Evolutionary conservation across 805 yeast genomes (phyloP), one percentile per base, ranked within the genome.

Genomic region (Jamesozyma jinghongensis): DNA sequence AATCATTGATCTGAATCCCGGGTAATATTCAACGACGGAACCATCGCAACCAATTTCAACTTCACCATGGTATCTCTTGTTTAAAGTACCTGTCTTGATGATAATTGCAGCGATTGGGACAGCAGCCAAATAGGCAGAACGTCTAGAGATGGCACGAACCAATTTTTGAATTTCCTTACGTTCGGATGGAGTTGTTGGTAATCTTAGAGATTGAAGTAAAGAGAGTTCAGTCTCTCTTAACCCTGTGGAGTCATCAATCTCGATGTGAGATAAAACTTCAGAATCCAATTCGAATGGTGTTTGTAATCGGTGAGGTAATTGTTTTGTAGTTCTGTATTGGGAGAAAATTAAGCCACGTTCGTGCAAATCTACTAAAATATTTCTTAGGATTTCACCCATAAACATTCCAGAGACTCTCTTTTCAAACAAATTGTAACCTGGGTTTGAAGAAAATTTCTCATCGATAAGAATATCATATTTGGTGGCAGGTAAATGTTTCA

Each of bases 21-120:
- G 97, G 62, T 88, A 92, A 59, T 77, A 84, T 64, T 90, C 95
- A 37, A 90, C 82, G 39, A 90, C 92, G 7, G 96, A 81, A 20
- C 98, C 98, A 62, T 92, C 98, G 45, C 90, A 88, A 44, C 97
- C 97, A 50, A 92, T 76, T 61, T 90, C 97, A 35, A 90, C 85
- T 54, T 80, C 85, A 46, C 74, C 76, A 52, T 81, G 83, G 54
- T 68, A 70, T 38, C 60, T 55, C 35, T 68, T 69, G 40, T 62
- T 61, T 38, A 87, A 73, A 13, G 87, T 80, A 39, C 70, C 72
- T 1, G 88, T 81, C 63, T 75, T 77, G 42, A 71, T 65, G 40
- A 80, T 61, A 44, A 90, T 73, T 2, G 94, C 97, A 22, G 96
- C 92, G 40, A 90, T 69, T 42, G 96, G 95, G 34, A 88, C 81